Evolutionary conservation across 257 asterid genomes (phyloP).

Genomic region (Misopates orontium): DNA sequence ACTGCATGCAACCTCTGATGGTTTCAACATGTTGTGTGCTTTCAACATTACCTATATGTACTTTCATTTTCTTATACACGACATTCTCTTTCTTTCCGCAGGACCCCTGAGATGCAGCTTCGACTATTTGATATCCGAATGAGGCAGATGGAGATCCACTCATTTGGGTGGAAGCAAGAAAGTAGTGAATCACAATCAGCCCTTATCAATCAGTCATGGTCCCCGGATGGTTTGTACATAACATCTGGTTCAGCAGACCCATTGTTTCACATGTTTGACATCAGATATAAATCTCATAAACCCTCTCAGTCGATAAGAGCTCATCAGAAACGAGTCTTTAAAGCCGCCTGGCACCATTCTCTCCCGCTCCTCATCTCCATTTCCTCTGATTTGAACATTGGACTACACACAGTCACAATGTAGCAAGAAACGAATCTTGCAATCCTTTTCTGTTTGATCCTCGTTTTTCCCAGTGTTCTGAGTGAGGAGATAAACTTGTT

Average conservation of each 20-base stretch:
- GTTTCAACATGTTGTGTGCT: too few species aligned
- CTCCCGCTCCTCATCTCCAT: slow-evolving; percentile 82
- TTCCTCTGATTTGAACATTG: slow-evolving; percentile 83
- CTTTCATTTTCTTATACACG: neutral
- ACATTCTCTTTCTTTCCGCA: slow-evolving; percentile 31
- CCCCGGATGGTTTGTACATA: slow-evolving; percentile 79
- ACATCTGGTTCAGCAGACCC: slow-evolving; percentile 95
- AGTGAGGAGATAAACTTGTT: slow-evolving; percentile 2
- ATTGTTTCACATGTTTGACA: slow-evolving; percentile 73
- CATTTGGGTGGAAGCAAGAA: slow-evolving; percentile 89
- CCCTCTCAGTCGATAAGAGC: slow-evolving; percentile 80
- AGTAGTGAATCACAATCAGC: slow-evolving; percentile 91
- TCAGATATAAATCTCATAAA: slow-evolving; percentile 54
- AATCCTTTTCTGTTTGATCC: neutral
- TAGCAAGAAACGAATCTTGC: too few species aligned
- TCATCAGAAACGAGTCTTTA: slow-evolving; percentile 89
- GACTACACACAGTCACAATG: slow-evolving; percentile 53
- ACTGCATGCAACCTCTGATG: too few species aligned
- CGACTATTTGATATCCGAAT: slow-evolving; percentile 66
- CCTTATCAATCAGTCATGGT: slow-evolving; percentile 86
- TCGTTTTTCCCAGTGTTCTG: neutral
- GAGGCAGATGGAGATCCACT: slow-evolving; percentile 59
- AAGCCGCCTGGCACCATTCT: slow-evolving; percentile 83
- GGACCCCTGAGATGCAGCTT: slow-evolving; percentile 78
- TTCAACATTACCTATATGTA: too few species aligned